These are phyloP conservation scores for Saprolegnia parasitica DNA, from an alignment of 352 stramenopile species.

Conservation along the genomic window DNA sequence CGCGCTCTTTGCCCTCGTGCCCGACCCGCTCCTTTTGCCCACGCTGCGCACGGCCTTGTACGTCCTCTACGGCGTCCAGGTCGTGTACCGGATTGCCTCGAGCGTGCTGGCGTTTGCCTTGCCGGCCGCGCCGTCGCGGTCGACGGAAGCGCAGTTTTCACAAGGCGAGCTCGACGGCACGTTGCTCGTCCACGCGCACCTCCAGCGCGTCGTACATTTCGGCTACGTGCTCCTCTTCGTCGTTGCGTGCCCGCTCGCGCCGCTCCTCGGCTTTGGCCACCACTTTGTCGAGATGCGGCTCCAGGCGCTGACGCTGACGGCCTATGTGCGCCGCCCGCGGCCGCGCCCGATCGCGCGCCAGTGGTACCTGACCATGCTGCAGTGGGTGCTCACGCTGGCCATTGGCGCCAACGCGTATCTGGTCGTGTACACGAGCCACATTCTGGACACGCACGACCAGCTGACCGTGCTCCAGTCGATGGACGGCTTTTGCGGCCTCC, in stretches of 20 bases:
- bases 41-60: constrained; percentile 21
- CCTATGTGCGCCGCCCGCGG: constrained; percentile 67
- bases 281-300: constrained; percentile 91
- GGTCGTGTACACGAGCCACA: constrained; percentile 83
- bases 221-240: constrained; percentile 89
- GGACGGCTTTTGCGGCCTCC: constrained; percentile 79
- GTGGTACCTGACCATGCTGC: constrained; percentile 47
- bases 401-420: constrained; percentile 91
- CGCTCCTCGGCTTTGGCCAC: constrained; percentile 87
- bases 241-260: constrained; percentile 89
- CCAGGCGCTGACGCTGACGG: constrained; percentile 83
- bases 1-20: constrained; percentile 56
- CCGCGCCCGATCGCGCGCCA: constrained; percentile 32
- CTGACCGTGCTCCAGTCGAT: constrained; percentile 58
- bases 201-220: constrained; percentile 60
- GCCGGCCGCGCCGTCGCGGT: neutral
- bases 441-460: constrained; percentile 38
- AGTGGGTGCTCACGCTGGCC: constrained; percentile 83
- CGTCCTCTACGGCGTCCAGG: constrained; percentile 18
- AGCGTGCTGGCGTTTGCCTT: neutral
- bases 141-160: constrained; percentile 15
- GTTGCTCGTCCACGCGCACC: neutral
- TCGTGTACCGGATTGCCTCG: neutral
- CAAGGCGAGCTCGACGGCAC: constrained; percentile 8
- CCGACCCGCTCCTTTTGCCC: neutral